Base-by-base conservation (phyloP, 108 stramenopile species). In the Fragilaria crotonensis region DNA sequence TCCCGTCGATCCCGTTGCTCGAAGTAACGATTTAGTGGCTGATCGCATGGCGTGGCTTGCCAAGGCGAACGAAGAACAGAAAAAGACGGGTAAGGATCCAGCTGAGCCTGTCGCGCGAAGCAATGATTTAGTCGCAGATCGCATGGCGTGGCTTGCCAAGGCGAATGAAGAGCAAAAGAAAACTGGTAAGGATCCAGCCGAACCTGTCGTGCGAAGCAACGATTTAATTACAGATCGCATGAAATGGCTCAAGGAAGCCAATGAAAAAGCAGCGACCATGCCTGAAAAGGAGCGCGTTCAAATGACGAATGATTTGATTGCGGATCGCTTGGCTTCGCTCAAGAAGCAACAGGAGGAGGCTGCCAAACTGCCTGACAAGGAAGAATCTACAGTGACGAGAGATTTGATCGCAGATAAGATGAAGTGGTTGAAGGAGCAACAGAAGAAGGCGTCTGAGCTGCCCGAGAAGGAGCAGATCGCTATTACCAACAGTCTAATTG, bases 391-490 rank as follows among this genome's bases (percentile, higher is more conserved):
- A 18, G 55, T 31, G 2, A 33, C 17, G 4, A 56, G 32, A 4
- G 55, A 56, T 23, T 33, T 56, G 11, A 33, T 56, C 30, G 23
- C n/a, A 21, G 30, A 56, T 3, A 56, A 32, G 18, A n/a, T 33
- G 3, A 28, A 23, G 11, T 4, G 2, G 30, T 23, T 56, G 55
- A 20, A 56, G 30, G 3, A 56, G 3, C 21, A 33, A 33, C 19
- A 56, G 25, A 20, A 56, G 2, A 18, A 23, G 2, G 19, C 30
- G 11, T 30, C 55, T 19, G 33, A 56, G 32, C 30, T 5, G 31
- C 30, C 3, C n/a, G 18, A 33, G 33, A 33, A 30, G 32, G n/a
- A 33, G 32, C 26, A 19, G 4, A 28, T 5, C 7, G 27, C 7
- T 11, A 11, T 29, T 7, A 5, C 21, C 9, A 29, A 11, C 19